Evolutionary conservation across 2,329 filamentous ascomycete genomes (phyloP), one percentile per base, ranked within the genome.

Genomic region (Fusarium udum): DNA sequence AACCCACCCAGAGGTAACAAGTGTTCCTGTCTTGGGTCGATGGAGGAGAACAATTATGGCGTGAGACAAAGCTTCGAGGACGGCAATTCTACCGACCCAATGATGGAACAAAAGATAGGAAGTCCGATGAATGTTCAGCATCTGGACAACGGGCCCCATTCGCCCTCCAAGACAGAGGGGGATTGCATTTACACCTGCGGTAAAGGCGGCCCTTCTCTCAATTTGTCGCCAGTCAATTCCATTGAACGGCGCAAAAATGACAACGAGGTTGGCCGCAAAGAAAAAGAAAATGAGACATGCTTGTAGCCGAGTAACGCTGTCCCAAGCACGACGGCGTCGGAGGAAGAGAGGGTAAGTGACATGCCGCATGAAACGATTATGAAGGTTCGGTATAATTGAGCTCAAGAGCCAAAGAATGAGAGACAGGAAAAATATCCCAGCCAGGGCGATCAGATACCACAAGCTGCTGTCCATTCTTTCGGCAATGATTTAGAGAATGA

Each of bases 91-190:
- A 16, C 64, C 60, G 4, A 67, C 52, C 59, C 60, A 67, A 20
- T 64, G 46, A 32, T 67, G 53, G 28, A 67, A 67, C 18, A 63
- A 31, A 18, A 45, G 51, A 39, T 67, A 59, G 51, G 64, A 63
- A 61, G 53, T 67, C 31, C 55, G 39, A 36, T 67, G 60, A 15
- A 67, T 60, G 20, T 67, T 67, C 20, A 67, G 45, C 22, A 56
- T 60, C 43, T 45, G 40, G 16, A 66, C 37, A 24, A 66, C 45
- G 5, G 43, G 57, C 9, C 63, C 51, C 42, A 61, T 66, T 36
- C 46, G 26, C 22, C 46, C 59, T 36, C 60, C 55, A 12, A 64
- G 60, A 24, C 55, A 68, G 7, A 68, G 45, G 11, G 65, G 60
- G 31, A 68, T 45, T 8, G 18, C n/a, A 40, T 53, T 53, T 20